Evolutionary conservation across 257 asterid genomes (phyloP).

Genomic region (Marsdenia floribunda): DNA sequence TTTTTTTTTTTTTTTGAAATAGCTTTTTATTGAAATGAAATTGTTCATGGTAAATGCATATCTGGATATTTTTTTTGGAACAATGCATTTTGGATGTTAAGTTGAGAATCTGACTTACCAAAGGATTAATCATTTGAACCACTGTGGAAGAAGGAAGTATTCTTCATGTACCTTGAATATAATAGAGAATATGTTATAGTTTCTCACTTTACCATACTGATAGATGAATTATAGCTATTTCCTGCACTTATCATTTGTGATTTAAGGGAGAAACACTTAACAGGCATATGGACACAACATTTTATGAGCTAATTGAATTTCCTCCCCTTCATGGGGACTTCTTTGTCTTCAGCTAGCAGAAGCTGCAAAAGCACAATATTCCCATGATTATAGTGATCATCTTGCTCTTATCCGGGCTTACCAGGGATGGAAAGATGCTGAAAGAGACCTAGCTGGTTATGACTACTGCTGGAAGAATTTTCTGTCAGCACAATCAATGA

Average conservation of each 20-base stretch:
- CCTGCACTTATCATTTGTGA: not conserved
- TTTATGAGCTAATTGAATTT: not conserved
- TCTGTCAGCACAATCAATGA: conserved; percentile 82
- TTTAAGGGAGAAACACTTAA: not conserved
- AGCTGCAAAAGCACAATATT: conserved; percentile 95
- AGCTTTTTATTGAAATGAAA: not conserved
- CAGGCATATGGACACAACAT: not conserved
- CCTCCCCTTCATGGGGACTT: not conserved
- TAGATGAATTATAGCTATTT: not conserved
- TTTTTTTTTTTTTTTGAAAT: too few species aligned
- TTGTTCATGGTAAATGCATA: not conserved
- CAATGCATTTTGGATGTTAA: not conserved
- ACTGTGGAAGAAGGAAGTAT: not conserved
- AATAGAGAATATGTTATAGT: not conserved
- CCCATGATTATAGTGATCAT: conserved; percentile 84
- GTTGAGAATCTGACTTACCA: not conserved
- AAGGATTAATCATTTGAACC: not conserved
- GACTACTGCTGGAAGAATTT: conserved; percentile 97
- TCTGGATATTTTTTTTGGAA: not conserved
- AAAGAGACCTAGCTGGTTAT: conserved; percentile 51
- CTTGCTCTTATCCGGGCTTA: conserved; percentile 88
- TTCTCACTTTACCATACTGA: not conserved
- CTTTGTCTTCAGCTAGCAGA: conserved; percentile 67
- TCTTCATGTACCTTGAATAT: not conserved
- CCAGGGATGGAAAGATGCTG: conserved; percentile 90